Evolutionary conservation across 495 filamentous ascomycete species (phyloP), one percentile per base, ranked within the genome.

Genomic region (Jackrogersella minutella): DNA sequence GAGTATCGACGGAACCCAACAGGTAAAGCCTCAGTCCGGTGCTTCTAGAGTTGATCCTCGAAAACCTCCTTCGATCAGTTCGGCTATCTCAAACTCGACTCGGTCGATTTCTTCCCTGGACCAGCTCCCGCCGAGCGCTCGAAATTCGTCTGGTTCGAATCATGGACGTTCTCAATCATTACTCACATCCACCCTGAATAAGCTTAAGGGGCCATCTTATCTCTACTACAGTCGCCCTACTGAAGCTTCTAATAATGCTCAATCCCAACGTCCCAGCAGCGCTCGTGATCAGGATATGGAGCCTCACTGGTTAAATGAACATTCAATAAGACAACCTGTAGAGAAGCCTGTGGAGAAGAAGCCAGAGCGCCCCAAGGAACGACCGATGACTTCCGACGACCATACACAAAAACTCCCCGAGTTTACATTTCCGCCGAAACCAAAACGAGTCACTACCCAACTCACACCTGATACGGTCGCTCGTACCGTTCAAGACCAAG

Each of bases 31-130:
- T 34, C 57, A 52, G 46, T 22, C 31, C 0, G 14, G 5, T 21
- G 46, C 33, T n/a, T 19, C 60, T 34, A 53, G 40, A 8, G 26
- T 24, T 19, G 64, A 66, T 1, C 58, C 69, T 36, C 70, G 63
- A 56, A 74, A 72, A 16, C 64, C 66, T 22, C 64, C 69, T 36
- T 70, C 72, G 2, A 63, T 72, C 5, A 44, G 50, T 39, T 72
- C 72, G 5, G 53, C 58, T 6, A 30, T 66, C 31, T 74, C 71
- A 1, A 73, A 62, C 46, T 69, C 76, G 6, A 73, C 73, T 10
- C 72, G 69, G 5, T 76, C 77, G 22, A 61, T 69, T 28, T 79
- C 77, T 36, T 74, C 76, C 9, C 67, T 74, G 2, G 72, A 77
- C 11, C 71, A 73, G 39, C 34, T 64, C 13, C 60, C 49, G 5